A percentile compares a stretch with the other conserved stretches of the same genome.
phyloP scores from a whole-genome alignment of 768 basidiomycete genomes.

The Clitopilus hobsonii region DNA sequence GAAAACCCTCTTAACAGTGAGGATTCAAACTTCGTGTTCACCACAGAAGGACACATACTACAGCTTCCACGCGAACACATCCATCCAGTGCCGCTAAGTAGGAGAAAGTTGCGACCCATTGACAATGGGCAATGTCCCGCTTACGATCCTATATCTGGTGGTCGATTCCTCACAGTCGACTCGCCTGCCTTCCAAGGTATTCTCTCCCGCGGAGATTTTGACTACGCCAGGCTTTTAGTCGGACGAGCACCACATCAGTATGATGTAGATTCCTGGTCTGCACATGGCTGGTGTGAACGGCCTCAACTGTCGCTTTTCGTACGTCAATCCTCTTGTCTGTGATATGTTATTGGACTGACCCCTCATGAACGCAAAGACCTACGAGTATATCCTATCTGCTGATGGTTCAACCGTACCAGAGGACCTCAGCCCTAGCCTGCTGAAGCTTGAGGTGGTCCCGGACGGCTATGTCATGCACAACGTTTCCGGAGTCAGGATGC shows the following conservation, averaged over 20 bases:
- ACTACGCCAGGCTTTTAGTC: slow-evolving; percentile 75
- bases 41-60: slow-evolving; percentile 93
- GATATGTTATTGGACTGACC: slow-evolving; percentile 2
- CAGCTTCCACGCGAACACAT: slow-evolving; percentile 53
- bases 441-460: slow-evolving; percentile 57
- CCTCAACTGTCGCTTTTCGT: slow-evolving; percentile 70
- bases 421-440: slow-evolving; percentile 62
- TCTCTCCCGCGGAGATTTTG: slow-evolving; percentile 68
- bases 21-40: slow-evolving; percentile 86
- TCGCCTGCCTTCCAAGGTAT: slow-evolving; percentile 62
- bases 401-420: slow-evolving; percentile 52
- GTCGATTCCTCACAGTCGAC: slow-evolving; percentile 21
- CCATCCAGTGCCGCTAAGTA: slow-evolving; percentile 51
- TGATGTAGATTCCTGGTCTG: slow-evolving; percentile 59
- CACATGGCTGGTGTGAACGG: slow-evolving; percentile 70
- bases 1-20: slow-evolving; percentile 68
- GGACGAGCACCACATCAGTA: slow-evolving; percentile 42
- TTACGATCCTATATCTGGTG: slow-evolving; percentile 46
- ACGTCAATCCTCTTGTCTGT: slow-evolving; percentile 19
- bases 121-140: slow-evolving; percentile 72
- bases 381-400: slow-evolving; percentile 75
- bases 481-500: slow-evolving; percentile 72
- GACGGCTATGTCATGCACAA: slow-evolving; percentile 78
- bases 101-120: slow-evolving; percentile 55
- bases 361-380: slow-evolving; percentile 44